Evolutionary conservation across 495 filamentous ascomycete genomes (phyloP), one percentile per base, ranked within the genome.

Genomic region (Barbatosphaeria neglecta): DNA sequence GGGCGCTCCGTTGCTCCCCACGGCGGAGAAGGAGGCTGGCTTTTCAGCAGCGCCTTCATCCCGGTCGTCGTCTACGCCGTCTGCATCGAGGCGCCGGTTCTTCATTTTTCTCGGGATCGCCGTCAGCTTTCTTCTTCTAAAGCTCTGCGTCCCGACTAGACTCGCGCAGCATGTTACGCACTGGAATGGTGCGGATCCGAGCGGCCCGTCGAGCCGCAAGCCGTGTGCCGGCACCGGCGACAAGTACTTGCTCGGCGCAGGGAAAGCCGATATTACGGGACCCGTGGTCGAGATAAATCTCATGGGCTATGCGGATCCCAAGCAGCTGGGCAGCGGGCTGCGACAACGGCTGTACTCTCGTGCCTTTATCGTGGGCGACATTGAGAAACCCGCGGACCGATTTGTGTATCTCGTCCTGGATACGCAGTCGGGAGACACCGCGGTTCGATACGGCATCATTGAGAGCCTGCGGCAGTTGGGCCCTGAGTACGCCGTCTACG

Each of bases 251-350:
- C 59, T 98, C n/a, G 92, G 92, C 2, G 86, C 89, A 2, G 92
- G 92, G 15, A 95, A 94, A 60, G 88, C 82, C 17, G 92, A 98
- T 67, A 87, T 98, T 53, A 98, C 92, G 22, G 92, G 90, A 68
- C 89, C 88, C 3, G 86, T 92, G n/a, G 88, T 90, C 3, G 88
- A 94, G 61, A 76, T 95, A 56, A 86, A 86, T 50, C 70, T 95
- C 55, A 93, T 92, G 78, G 92, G 92, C 44, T 98, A 96, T 70
- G 92, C 92, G 11, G 81, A 87, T 56, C 65, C 83, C n/a, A 77
- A 80, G 22, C 92, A 98, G 58, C 63, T 92, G 31, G 90, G 92
- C 35, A 80, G 83, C 17, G 92, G 92, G 22, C 70, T 98, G 17
- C 84, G 89, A 37, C 92, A 98, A 63, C 75, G 92, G 39, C 74